Conservation (phyloP, 179 eudicot genomes). For the Sideroxylon spinosum region DNA sequence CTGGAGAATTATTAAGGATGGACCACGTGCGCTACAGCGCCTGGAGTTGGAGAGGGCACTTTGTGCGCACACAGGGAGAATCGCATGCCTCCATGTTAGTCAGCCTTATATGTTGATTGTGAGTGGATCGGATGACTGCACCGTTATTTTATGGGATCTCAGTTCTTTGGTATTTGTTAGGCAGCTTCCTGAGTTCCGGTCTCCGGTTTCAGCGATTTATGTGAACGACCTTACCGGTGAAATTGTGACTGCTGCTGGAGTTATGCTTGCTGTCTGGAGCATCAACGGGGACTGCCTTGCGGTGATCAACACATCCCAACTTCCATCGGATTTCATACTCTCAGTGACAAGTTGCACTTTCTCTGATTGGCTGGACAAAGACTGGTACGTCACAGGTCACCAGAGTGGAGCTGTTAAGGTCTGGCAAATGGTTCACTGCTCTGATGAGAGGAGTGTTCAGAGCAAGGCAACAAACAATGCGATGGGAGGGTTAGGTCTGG, state of each 20-base stretch:
- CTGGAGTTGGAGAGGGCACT: constrained; percentile 68
- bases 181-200: constrained; percentile 93
- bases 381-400: constrained; percentile 95
- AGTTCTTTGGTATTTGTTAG: constrained; percentile 73
- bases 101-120: constrained; percentile 95
- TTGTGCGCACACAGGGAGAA: constrained; percentile 66
- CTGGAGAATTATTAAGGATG: constrained; percentile 73
- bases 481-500: constrained; percentile 46
- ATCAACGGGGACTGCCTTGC: constrained; percentile 93
- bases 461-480: constrained; percentile 33
- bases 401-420: constrained; percentile 93
- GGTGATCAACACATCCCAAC: constrained; percentile 83
- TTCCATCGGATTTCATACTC: constrained; percentile 78
- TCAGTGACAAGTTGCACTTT: constrained; percentile 69
- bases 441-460: constrained; percentile 37
- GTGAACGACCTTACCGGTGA: constrained; percentile 89
- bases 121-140: constrained; percentile 91
- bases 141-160: constrained; percentile 89
- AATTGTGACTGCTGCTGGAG: constrained; percentile 87
- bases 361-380: constrained; percentile 79
- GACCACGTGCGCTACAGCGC: constrained; percentile 45
- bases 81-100: constrained; percentile 78
- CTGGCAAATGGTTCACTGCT: constrained; percentile 83
- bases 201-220: constrained; percentile 79
- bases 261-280: constrained; percentile 88